phyloP scores from a whole-genome alignment of 2,329 filamentous ascomycete genomes.

The Parastagonospora avenae region DNA sequence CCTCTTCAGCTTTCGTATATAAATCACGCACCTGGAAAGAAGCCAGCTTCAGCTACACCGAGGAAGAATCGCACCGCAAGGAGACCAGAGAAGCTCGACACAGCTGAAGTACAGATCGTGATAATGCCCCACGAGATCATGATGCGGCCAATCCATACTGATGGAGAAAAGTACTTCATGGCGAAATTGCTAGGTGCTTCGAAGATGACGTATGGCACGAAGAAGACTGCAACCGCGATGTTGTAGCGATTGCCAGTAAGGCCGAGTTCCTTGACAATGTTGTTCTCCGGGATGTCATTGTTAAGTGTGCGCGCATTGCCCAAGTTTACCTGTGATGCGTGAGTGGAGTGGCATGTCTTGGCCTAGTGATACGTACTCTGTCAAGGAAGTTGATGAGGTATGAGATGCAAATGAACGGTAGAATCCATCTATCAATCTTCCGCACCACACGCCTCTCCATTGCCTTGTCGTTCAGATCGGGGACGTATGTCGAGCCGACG shows the following conservation, averaged over 20 bases:
- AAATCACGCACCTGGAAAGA: constrained; percentile 58
- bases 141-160: constrained; percentile 55
- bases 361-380: constrained; percentile 6
- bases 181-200: constrained; percentile 63
- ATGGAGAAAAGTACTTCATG: constrained; percentile 45
- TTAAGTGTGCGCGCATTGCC: constrained; percentile 28
- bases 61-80: constrained; percentile 59
- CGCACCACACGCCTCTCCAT: constrained; percentile 24
- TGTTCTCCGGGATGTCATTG: constrained; percentile 19
- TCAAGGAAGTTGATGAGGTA: constrained; percentile 28
- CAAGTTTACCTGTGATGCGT: constrained; percentile 18
- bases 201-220: constrained; percentile 62
- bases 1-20: neutral
- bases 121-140: constrained; percentile 73
- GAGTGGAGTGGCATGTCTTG: neutral
- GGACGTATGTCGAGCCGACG: constrained; percentile 12
- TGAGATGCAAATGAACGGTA: constrained; percentile 26
- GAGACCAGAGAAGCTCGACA: constrained; percentile 64
- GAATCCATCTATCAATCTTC: constrained; percentile 24
- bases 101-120: constrained; percentile 71
- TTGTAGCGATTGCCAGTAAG: constrained; percentile 23
- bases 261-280: constrained; percentile 20
- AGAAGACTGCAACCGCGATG: constrained; percentile 23
- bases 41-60: constrained; percentile 71
- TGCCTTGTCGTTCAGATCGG: constrained; percentile 25